phyloP scores from a whole-genome alignment of 2,329 filamentous ascomycete genomes.

The Aspergillus persii region DNA sequence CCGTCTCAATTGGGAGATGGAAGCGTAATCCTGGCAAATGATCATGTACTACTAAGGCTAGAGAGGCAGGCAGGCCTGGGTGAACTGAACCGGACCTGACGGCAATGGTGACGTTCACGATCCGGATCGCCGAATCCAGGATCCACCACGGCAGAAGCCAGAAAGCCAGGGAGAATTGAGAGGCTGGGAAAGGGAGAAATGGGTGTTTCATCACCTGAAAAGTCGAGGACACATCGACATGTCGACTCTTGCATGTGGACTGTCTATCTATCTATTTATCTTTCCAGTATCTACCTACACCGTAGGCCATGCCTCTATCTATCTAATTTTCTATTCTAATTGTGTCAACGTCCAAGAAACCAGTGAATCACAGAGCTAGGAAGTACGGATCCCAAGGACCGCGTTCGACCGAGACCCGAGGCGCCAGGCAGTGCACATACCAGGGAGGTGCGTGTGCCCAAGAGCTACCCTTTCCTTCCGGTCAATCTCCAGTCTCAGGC shows the following conservation, averaged over 20 bases:
- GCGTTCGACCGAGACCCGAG: background rate
- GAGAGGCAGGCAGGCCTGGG: background rate
- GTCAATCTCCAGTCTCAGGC: background rate
- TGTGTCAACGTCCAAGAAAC: background rate
- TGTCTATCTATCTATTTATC: background rate
- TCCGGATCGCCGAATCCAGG: conserved; percentile 7
- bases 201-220: background rate
- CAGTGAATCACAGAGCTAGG: background rate
- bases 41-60: background rate
- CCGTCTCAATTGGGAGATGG: background rate
- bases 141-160: conserved; percentile 3
- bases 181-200: background rate
- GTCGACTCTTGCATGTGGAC: background rate
- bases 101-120: conserved; percentile 10
- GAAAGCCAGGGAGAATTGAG: background rate
- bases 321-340: background rate
- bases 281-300: background rate
- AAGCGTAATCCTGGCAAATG: background rate
- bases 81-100: background rate
- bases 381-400: background rate
- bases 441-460: background rate
- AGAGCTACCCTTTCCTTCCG: background rate
- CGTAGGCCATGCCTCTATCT: background rate
- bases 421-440: background rate
- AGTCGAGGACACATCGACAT: background rate